A percentile compares a stretch with the other conserved stretches of the same genome.
These are phyloP conservation scores for Climacium dendroides DNA, from an alignment of 225 moss, liverwort and hornwort species.

Conservation along the genomic window DNA sequence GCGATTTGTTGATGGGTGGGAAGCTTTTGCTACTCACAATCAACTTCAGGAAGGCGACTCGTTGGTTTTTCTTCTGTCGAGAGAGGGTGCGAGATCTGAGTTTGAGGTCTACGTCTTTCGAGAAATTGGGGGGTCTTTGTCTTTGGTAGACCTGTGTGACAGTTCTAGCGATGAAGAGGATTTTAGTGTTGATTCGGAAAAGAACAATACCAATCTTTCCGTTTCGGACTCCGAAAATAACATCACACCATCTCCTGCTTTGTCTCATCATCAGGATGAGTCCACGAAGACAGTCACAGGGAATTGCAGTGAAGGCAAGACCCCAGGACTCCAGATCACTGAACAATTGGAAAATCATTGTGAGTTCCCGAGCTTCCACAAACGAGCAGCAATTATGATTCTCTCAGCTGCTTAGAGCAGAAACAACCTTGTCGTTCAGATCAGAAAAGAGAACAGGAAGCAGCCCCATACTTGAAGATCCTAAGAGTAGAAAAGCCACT, in stretches of 20 bases:
- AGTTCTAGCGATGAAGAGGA: not conserved
- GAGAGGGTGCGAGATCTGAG: not conserved
- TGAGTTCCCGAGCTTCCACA: not conserved
- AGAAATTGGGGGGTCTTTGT: not conserved
- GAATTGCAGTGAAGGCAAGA: not conserved
- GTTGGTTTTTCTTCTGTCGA: not conserved
- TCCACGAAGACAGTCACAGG: not conserved
- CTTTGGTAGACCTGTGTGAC: not conserved
- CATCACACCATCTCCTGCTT: not conserved
- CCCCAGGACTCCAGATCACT: not conserved
- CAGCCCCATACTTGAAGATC: not conserved
- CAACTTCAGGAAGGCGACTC: not conserved
- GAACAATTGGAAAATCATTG: too few relatives aligned
- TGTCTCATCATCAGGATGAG: not conserved
- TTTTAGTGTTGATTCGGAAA: not conserved
- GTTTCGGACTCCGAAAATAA: not conserved
- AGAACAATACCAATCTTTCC: not conserved
- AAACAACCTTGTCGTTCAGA: not conserved
- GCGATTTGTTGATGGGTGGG: not conserved
- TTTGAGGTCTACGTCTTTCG: not conserved
- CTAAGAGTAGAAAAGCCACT: not conserved
- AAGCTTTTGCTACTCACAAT: not conserved
- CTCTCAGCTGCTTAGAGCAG: too few relatives aligned
- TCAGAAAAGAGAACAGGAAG: not conserved
- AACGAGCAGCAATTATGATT: too few relatives aligned